Evolutionary conservation across 75 land plant species (phyloP).

Genomic region (Chamaecyparis obtusa): DNA sequence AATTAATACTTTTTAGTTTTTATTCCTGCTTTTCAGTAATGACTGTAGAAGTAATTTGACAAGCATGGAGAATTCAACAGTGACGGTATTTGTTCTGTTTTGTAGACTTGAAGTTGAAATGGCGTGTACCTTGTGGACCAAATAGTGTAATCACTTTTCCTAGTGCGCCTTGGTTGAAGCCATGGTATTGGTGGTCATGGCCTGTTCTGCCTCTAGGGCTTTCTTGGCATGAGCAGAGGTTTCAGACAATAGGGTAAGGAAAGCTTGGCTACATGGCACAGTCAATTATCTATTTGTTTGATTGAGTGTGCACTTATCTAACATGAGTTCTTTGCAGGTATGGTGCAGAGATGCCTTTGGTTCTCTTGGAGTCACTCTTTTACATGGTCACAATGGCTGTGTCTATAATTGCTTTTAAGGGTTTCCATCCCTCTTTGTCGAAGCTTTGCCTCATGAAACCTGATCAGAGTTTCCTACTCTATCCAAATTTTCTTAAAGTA

Average conservation of each 20-base stretch:
- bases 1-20: background rate
- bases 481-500: conserved; percentile 44
- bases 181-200: conserved; percentile 99
- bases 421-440: conserved; percentile 28
- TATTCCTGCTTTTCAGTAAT: background rate
- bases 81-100: background rate
- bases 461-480: conserved; percentile 35
- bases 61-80: background rate
- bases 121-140: conserved; percentile 93
- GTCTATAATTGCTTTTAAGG: conserved; percentile 25
- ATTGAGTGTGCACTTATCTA: background rate
- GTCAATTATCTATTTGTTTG: background rate
- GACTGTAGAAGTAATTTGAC: background rate
- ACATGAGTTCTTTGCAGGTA: conserved; percentile 48
- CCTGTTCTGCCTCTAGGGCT: conserved; percentile 86
- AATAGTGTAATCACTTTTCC: conserved; percentile 94
- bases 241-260: conserved; percentile 71
- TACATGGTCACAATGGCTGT: conserved; percentile 46
- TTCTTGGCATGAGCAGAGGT: conserved; percentile 82
- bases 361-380: conserved; percentile 39
- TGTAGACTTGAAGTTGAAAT: conserved; percentile 76
- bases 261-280: background rate
- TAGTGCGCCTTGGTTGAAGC: conserved; percentile 80
- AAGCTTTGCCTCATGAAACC: conserved; percentile 47
- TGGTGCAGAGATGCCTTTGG: conserved; percentile 54